Evolutionary conservation across 75 land plant species (phyloP), one percentile per base, ranked within the genome.

Genomic region (Ceratopteris richardii): DNA sequence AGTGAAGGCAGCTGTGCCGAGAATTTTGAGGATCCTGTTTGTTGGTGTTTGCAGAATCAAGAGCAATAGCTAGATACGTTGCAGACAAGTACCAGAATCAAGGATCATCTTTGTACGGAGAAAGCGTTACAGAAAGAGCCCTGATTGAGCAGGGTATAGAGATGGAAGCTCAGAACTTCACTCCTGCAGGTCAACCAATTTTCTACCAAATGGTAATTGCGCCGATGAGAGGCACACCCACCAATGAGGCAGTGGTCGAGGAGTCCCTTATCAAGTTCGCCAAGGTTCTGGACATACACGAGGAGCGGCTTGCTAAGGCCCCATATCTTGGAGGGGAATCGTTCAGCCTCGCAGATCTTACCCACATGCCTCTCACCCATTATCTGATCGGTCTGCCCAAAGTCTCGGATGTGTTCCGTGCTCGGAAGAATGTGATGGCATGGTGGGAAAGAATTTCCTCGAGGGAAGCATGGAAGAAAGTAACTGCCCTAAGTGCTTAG

Each of bases 121-220:
- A 18, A 11, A 69, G 57, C 26, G 6, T 51, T 3, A 25, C 47
- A 44, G 83, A 81, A 56, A 65, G 73, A 28, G 82, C 67, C 1
- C 21, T 52, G 29, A 63, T 86, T 11, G 86, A 86, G 56, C 82
- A 86, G 53, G 82, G 90, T 86, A 51, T 86, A 58, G 82, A 82
- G 18, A 70, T 74, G 3, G 86, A 82, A 46, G 46, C 60, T 10
- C 78, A 80, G 21, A 79, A 63, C 40, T 86, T 47, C 71, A 16
- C 68, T 37, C 74, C 86, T 0, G 69, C 67, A 18, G 51, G 53
- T 42, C 63, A 62, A 33, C 21, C 65, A 0, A 25, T 85, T 29
- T 64, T 72, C 0, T 40, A 77, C 31, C 77, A 75, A 29, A 52
- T 72, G 27, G 41, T 71, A 16, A 75, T 69, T 36, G 42, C 52